Percentiles rank a stretch among this genome's conserved stretches.
Conservation (phyloP, 257 asterid species). For the Forsythia suspensa region DNA sequence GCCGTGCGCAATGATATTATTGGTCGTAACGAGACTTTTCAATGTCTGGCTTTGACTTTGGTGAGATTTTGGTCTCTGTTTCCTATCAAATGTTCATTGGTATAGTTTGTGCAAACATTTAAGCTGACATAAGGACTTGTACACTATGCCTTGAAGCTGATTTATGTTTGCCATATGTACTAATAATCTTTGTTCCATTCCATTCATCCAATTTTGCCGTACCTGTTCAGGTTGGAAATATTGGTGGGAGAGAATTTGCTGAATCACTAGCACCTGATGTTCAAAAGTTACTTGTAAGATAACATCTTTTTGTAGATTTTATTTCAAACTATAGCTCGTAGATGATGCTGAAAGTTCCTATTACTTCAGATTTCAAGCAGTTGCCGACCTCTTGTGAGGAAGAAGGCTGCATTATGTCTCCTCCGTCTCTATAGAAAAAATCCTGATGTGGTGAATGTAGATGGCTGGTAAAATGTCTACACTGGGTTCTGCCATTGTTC, state of each 20-base stretch:
- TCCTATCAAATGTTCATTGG: constrained; percentile 7
- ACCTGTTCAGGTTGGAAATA: constrained; percentile 85
- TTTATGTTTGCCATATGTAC: background rate
- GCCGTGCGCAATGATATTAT: constrained; percentile 94
- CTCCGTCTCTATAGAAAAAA: constrained; percentile 90
- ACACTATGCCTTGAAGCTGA: background rate
- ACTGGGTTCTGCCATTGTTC: constrained; percentile 16
- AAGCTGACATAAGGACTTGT: background rate
- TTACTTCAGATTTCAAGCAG: constrained; percentile 87
- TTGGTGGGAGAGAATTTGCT: constrained; percentile 98
- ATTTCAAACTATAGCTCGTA: too few species aligned
- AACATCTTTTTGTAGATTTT: constrained; percentile 8
- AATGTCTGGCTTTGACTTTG: constrained; percentile 95
- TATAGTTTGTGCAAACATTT: constrained; percentile 13
- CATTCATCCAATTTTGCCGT: constrained; percentile 21
- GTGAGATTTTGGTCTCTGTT: constrained; percentile 39
- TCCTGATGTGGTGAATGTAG: constrained; percentile 96
- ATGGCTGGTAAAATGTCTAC: constrained; percentile 70
- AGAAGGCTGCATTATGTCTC: constrained; percentile 97
- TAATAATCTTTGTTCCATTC: background rate
- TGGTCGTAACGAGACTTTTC: constrained; percentile 98
- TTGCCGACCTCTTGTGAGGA: constrained; percentile 97
- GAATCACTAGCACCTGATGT: constrained; percentile 99
- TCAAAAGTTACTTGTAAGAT: constrained; percentile 93
- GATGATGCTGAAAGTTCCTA: constrained; percentile 27